Evolutionary conservation across 2,329 filamentous ascomycete species (phyloP).

Genomic region (Colletotrichum eleusines): DNA sequence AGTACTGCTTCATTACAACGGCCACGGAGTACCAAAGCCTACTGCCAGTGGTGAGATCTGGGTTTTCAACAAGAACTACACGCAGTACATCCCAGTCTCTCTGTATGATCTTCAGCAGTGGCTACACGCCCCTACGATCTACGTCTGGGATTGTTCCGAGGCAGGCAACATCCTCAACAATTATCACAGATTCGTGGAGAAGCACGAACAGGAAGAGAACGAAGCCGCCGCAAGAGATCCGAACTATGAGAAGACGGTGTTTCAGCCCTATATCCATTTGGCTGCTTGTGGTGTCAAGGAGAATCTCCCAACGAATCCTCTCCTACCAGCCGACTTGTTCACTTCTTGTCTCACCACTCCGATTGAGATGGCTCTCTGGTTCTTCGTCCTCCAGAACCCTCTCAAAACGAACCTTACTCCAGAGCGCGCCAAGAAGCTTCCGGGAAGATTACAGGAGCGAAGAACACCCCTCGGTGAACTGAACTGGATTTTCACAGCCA

Average conservation of each 20-base stretch:
- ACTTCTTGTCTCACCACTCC: slow-evolving; percentile 96
- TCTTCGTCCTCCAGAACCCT: slow-evolving; percentile 95
- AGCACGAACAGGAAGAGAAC: slow-evolving; percentile 90
- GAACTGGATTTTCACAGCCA: slow-evolving; percentile 99
- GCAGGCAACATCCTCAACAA: slow-evolving; percentile 96
- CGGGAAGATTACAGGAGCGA: slow-evolving; percentile 90
- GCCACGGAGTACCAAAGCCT: slow-evolving; percentile 95
- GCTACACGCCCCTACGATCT: slow-evolving; percentile 95
- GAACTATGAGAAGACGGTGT: slow-evolving; percentile 82
- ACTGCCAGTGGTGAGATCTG: slow-evolving; percentile 97
- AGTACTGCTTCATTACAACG: slow-evolving; percentile 98
- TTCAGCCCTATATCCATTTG: slow-evolving; percentile 82
- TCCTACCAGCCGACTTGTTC: slow-evolving; percentile 93
- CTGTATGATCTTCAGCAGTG: slow-evolving; percentile 95
- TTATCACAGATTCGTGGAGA: slow-evolving; percentile 93
- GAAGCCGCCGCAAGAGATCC: slow-evolving; percentile 83
- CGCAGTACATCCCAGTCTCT: slow-evolving; percentile 97
- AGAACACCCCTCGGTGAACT: slow-evolving; percentile 94
- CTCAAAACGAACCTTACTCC: slow-evolving; percentile 76
- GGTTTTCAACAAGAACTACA: slow-evolving; percentile 99
- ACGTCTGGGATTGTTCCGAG: slow-evolving; percentile 98
- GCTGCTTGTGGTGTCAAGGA: slow-evolving; percentile 93
- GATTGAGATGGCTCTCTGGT: slow-evolving; percentile 96
- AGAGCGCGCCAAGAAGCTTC: slow-evolving; percentile 88
- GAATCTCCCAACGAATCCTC: slow-evolving; percentile 93